Conservation (phyloP, 2,329 filamentous ascomycete species). For the Coccinonectria pachysandricola region DNA sequence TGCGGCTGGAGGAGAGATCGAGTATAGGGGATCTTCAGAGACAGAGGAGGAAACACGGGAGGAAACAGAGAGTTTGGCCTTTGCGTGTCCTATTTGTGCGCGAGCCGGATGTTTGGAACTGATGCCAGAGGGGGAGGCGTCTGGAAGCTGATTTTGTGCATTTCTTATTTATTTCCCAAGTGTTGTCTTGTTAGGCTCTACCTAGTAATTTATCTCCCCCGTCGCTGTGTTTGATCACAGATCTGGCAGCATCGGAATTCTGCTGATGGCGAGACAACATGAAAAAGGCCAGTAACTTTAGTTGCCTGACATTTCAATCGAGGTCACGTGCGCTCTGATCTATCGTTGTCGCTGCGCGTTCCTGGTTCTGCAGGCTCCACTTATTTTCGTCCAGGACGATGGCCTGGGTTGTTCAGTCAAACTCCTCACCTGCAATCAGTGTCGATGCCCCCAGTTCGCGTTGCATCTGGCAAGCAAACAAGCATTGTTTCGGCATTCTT, state of each 20-base stretch:
- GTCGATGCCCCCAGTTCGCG: conserved; percentile 8
- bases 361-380: conserved; percentile 11
- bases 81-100: conserved; percentile 18
- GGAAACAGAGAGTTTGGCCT: conserved; percentile 13
- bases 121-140: conserved; percentile 19
- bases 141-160: conserved; percentile 18
- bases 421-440: conserved; percentile 14
- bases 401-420: conserved; percentile 10
- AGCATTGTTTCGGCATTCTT: conserved; percentile 7
- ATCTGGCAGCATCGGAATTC: too few species aligned
- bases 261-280: too few species aligned
- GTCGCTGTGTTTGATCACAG: too few species aligned
- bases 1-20: conserved; percentile 4
- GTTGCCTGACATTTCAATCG: too few species aligned
- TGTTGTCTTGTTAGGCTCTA: conserved; percentile 6
- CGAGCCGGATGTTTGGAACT: conserved; percentile 17
- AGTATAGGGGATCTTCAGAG: conserved; percentile 3
- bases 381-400: conserved; percentile 11
- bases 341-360: too few species aligned
- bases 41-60: conserved; percentile 1
- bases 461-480: conserved; percentile 14
- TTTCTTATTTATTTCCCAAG: conserved; percentile 13
- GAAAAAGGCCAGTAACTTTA: too few species aligned
- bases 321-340: conserved; percentile 8
- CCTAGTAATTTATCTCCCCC: too few species aligned